Evolutionary conservation across 2,329 filamentous ascomycete species (phyloP).

Genomic region (Ophiostoma populinum): DNA sequence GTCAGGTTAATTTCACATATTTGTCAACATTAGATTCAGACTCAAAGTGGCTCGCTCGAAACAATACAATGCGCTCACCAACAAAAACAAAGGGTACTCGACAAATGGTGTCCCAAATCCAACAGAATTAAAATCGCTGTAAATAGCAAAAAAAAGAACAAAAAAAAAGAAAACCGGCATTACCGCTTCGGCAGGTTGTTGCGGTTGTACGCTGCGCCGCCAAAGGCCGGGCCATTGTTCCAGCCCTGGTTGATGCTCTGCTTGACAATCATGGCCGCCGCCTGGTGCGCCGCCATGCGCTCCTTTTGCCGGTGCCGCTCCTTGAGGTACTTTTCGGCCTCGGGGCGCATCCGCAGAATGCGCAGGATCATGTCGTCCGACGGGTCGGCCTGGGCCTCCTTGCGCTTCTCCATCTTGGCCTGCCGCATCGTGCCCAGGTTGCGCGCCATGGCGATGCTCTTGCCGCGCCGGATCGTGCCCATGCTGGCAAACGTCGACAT

Average conservation of each 20-base stretch:
- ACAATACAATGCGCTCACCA: background rate
- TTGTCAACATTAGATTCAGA: background rate
- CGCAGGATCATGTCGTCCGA: constrained; percentile 96
- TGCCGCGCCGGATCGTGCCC: constrained; percentile 46
- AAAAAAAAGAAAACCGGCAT: background rate
- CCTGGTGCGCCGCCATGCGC: constrained; percentile 72
- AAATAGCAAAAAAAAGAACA: background rate
- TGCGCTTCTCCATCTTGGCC: constrained; percentile 88
- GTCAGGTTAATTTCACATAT: no score
- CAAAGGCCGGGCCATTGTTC: constrained; percentile 24
- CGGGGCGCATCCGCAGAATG: constrained; percentile 86
- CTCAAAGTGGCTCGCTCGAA: no score
- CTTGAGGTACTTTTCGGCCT: constrained; percentile 72
- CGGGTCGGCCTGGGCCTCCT: constrained; percentile 88
- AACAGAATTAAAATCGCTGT: background rate
- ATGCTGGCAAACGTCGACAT: constrained; percentile 46
- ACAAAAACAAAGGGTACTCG: background rate
- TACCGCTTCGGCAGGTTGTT: constrained; percentile 31
- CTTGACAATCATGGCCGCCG: constrained; percentile 84
- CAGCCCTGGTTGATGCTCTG: constrained; percentile 59
- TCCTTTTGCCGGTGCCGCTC: constrained; percentile 90
- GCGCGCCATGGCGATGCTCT: constrained; percentile 82
- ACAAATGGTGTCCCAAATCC: background rate
- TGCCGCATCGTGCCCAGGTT: constrained; percentile 94
- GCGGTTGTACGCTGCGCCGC: constrained; percentile 23